Conservation (phyloP, 176 grass and related monocot genomes). For the Guadua angustifolia region DNA sequence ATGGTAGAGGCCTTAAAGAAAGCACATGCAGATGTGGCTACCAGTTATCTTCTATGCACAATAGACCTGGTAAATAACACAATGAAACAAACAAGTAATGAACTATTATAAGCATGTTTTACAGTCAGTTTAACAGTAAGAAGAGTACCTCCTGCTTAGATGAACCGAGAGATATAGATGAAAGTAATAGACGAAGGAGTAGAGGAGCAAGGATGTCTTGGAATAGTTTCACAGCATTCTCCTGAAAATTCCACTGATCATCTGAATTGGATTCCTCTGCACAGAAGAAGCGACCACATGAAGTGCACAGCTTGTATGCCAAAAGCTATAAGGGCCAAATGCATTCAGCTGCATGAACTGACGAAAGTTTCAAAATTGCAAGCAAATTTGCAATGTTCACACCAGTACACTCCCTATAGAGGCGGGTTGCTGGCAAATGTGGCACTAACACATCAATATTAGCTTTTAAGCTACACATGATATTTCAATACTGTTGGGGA, state of each 20-base stretch:
- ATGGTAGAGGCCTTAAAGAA: slow-evolving; percentile 29
- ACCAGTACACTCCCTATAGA: neutral
- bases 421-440: neutral
- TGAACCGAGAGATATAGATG: slow-evolving; percentile 46
- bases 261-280: slow-evolving; percentile 65
- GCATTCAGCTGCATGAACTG: neutral
- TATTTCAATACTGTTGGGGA: neutral
- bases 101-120: slow-evolving; percentile 19
- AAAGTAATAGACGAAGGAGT: slow-evolving; percentile 66
- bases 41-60: slow-evolving; percentile 14
- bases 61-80: neutral
- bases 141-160: slow-evolving; percentile 57
- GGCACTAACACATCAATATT: neutral
- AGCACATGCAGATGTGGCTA: neutral
- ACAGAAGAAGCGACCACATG: slow-evolving; percentile 32
- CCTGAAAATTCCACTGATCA: slow-evolving; percentile 55
- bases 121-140: neutral
- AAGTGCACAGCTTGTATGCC: neutral
- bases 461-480: slow-evolving; percentile 4
- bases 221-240: slow-evolving; percentile 60
- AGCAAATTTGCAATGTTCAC: slow-evolving; percentile 18
- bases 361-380: slow-evolving; percentile 26
- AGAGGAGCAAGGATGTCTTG: slow-evolving; percentile 58
- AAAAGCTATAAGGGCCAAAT: slow-evolving; percentile 18
- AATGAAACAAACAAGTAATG: slow-evolving; percentile 11